Conservation (phyloP, 164 flowering plant genomes). For the Umbellularia californica region DNA sequence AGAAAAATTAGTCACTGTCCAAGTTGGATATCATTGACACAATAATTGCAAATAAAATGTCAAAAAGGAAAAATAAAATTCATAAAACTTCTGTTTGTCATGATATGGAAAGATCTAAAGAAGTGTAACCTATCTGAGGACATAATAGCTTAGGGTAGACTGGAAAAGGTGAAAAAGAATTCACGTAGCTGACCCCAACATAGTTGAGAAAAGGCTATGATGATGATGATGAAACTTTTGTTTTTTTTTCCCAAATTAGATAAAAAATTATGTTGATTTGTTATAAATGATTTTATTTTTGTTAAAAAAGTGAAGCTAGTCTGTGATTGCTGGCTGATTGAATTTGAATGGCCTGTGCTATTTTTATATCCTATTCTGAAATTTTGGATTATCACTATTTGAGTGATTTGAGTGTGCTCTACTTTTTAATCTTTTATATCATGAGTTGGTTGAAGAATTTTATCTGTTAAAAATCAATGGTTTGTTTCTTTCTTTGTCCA, state of each 20-base stretch:
- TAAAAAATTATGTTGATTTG: too few relatives aligned
- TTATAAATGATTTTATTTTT: too few relatives aligned
- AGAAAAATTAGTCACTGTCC: neutral
- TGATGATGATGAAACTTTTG: too few relatives aligned
- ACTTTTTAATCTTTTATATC: neutral
- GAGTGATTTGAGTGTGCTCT: neutral
- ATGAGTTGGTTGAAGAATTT: neutral
- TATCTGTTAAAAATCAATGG: neutral
- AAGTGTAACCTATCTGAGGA: neutral
- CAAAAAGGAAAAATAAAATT: too few relatives aligned
- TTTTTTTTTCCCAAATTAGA: too few relatives aligned
- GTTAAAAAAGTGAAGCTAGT: too few relatives aligned
- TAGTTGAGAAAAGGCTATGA: neutral
- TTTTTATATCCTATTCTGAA: neutral
- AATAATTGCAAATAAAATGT: neutral
- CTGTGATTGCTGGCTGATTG: too few relatives aligned
- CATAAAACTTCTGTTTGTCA: neutral
- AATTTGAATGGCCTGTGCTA: too few relatives aligned
- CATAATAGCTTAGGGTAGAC: too few relatives aligned
- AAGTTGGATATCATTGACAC: neutral
- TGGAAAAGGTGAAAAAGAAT: neutral
- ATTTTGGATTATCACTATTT: neutral
- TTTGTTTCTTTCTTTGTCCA: slow-evolving; percentile 1
- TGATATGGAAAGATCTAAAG: too few relatives aligned
- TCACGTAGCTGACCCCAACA: too few relatives aligned